Percentiles rank a stretch among this genome's conserved stretches.
Evolutionary conservation across 225 moss, liverwort and hornwort species (phyloP).

Genomic region (Lunularia cruciata): DNA sequence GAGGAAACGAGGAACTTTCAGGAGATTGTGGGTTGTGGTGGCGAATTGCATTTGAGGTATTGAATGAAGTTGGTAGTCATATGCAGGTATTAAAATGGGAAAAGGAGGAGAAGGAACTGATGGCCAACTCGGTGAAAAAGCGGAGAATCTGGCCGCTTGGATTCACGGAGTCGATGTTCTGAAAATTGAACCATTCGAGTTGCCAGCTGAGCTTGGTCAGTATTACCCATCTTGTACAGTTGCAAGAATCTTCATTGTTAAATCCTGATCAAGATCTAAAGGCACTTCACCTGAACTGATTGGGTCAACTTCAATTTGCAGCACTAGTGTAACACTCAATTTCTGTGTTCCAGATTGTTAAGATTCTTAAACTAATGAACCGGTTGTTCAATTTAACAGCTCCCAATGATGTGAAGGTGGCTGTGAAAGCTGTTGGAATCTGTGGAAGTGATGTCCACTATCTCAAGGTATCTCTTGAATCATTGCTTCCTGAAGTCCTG

Average conservation of each 20-base stretch:
- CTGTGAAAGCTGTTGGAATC: conserved; percentile 91
- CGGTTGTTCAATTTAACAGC: conserved; percentile 35
- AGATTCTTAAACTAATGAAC: not conserved
- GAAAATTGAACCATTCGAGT: conserved; percentile 61
- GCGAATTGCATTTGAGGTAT: not conserved
- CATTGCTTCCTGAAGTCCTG: not conserved
- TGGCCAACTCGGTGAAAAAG: not conserved
- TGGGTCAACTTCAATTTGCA: too few relatives aligned
- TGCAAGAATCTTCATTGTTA: too few relatives aligned
- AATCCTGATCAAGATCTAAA: too few relatives aligned
- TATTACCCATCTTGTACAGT: not conserved
- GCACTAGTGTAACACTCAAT: too few relatives aligned
- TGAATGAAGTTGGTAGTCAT: not conserved
- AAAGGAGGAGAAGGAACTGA: conserved; percentile 20
- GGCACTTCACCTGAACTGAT: too few relatives aligned
- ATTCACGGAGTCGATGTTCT: conserved; percentile 56
- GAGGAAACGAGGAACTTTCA: not conserved
- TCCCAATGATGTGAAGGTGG: conserved; percentile 57
- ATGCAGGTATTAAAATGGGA: conserved; percentile 23
- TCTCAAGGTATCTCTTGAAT: conserved; percentile 50
- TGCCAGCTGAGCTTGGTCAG: conserved; percentile 59
- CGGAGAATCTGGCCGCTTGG: conserved; percentile 74
- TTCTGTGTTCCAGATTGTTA: too few relatives aligned
- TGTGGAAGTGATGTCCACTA: conserved; percentile 99
- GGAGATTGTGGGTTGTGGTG: not conserved